Conservation (phyloP, 495 filamentous ascomycete species). For the Neurospora discreta region DNA sequence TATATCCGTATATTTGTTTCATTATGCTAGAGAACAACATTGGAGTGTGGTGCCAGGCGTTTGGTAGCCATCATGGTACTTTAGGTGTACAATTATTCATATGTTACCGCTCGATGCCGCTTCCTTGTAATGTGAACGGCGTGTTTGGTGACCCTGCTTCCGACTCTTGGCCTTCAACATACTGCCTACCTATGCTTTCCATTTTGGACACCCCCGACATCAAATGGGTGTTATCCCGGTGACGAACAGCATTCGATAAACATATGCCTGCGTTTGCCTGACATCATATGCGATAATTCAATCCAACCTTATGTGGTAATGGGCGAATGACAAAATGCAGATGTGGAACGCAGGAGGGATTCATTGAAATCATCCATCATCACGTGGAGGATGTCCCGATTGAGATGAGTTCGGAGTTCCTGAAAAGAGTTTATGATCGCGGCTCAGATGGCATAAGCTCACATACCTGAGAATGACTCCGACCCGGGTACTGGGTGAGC, state of each 20-base stretch:
- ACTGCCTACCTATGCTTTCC: not conserved
- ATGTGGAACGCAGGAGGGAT: not conserved
- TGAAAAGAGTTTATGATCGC: not conserved
- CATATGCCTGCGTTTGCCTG: not conserved
- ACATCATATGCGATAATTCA: not conserved
- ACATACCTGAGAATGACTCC: not conserved
- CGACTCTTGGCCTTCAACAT: not conserved
- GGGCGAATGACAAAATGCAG: not conserved
- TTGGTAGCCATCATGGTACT: not conserved
- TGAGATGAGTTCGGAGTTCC: not conserved
- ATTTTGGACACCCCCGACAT: too few species aligned
- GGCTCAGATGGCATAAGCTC: not conserved
- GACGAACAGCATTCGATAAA: not conserved
- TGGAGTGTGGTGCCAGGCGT: not conserved
- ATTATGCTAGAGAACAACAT: not conserved
- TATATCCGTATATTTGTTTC: not conserved
- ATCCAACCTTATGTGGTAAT: not conserved
- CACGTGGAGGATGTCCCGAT: not conserved
- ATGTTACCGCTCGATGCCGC: not conserved
- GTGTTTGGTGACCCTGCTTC: not conserved
- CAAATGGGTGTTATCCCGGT: too few species aligned
- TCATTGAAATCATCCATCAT: not conserved
- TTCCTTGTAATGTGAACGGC: not conserved
- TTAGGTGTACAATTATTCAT: not conserved
- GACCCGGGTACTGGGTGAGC: not conserved